Percentiles rank a stretch among this genome's conserved stretches.
Conservation (phyloP, 176 grass and related monocot genomes). For the Hordeum marinum region DNA sequence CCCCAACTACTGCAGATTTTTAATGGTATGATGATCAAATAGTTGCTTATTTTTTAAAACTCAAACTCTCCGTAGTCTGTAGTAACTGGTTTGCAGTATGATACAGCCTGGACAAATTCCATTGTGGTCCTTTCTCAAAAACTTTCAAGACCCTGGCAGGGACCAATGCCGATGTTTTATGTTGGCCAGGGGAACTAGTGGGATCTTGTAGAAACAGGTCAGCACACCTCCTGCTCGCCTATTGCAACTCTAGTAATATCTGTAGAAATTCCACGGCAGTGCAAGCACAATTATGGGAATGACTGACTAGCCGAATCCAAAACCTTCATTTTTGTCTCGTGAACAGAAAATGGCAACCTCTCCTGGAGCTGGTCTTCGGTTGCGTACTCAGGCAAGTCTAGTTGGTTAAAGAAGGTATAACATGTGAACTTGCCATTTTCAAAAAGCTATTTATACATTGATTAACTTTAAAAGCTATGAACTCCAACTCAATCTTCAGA, state of each 20-base stretch:
- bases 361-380: constrained; percentile 78
- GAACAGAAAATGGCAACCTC: constrained; percentile 67
- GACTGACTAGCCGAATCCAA: constrained; percentile 61
- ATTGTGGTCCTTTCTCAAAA: neutral
- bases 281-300: neutral
- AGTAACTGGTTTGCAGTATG: neutral
- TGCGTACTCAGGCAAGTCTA: constrained; percentile 79
- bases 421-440: neutral
- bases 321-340: constrained; percentile 87
- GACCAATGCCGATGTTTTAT: neutral
- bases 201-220: neutral
- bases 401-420: constrained; percentile 65
- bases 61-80: neutral
- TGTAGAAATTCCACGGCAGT: constrained; percentile 13
- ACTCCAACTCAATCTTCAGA: neutral
- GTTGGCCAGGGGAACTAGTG: constrained; percentile 7
- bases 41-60: constrained; percentile 1
- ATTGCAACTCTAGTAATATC: constrained; percentile 14
- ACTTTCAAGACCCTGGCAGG: neutral
- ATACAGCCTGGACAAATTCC: neutral
- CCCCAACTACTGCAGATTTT: neutral
- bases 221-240: neutral
- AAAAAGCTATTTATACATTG: neutral
- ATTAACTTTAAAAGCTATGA: neutral
- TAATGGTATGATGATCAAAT: constrained; percentile 25